Evolutionary conservation across 164 flowering plant species (phyloP), one percentile per base, ranked within the genome.

Genomic region (Taxillus chinensis): DNA sequence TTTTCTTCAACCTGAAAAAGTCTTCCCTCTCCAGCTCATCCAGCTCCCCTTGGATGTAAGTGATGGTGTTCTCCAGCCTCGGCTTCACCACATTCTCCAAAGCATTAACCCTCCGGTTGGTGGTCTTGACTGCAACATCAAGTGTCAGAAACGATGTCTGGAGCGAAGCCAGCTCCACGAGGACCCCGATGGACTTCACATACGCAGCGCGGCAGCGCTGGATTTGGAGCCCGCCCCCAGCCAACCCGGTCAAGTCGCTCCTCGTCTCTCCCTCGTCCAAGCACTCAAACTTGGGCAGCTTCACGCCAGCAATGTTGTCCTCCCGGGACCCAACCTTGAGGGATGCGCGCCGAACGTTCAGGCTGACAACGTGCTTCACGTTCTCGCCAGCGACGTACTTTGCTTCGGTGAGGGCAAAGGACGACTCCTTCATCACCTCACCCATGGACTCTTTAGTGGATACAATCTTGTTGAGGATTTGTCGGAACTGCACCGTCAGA

Each of bases 11-110:
- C 79, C 98, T 80, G 60, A 92, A 89, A 74, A 92, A 92, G 70
- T 92, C 98, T 71, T 92, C 96, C 60, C 98, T 86, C 64, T 92
- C 98, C 55, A 92, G 81, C 81, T 92, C 98, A 76, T 92, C 96
- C 71, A 92, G 58, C 76, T 92, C 96, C 4, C 82, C 95, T 73
- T 86, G 89, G 55, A 89, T 92, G 66, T 92, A 92, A 62, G 11
- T 79, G 6, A 92, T 82, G 0, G 98, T 92, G 40, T 92, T 91
- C 73, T 92, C 98, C 68, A 89, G 62, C 67, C 89, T 83, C 7
- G 98, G 96, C 73, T 92, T 92, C 69, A 89, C 96, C 39, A 92
- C 96, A 76, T 86, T 92, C 81, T 92, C 98, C 63, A 92, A 55
- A 39, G 98, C 96, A 77, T 92, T 92, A 17, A 92, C 98, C 77